These are phyloP conservation scores for Glaciozyma antarctica DNA, from an alignment of 768 basidiomycete species.

Conservation along the genomic window DNA sequence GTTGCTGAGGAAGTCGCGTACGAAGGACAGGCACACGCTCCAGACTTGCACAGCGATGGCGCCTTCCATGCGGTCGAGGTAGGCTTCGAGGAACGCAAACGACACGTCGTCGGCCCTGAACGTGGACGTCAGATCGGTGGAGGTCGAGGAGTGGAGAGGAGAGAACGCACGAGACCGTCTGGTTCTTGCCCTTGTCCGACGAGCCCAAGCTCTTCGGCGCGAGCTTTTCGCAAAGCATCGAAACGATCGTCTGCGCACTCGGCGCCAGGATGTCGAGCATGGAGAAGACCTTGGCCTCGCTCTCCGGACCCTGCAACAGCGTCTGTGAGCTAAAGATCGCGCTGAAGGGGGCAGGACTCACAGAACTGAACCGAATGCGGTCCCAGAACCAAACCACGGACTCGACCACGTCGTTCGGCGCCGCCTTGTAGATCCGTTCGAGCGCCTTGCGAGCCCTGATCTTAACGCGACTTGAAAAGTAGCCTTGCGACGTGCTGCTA, in stretches of 20 bases:
- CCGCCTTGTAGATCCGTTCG: conserved; percentile 73
- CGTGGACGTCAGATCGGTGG: neutral
- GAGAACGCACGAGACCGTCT: conserved; percentile 1
- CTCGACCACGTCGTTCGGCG: conserved; percentile 72
- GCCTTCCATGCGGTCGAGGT: conserved; percentile 71
- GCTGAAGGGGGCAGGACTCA: neutral
- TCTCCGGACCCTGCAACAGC: conserved; percentile 16
- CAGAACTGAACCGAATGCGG: neutral
- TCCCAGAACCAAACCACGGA: conserved; percentile 72
- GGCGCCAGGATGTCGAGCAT: conserved; percentile 72
- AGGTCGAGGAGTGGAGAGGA: neutral
- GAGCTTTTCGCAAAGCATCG: conserved; percentile 80
- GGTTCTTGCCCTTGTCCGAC: conserved; percentile 11
- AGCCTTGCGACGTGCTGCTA: conserved; percentile 20
- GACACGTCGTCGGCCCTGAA: conserved; percentile 68
- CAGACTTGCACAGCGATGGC: conserved; percentile 90
- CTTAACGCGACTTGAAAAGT: conserved; percentile 20
- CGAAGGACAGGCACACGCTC: conserved; percentile 63
- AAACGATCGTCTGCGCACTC: conserved; percentile 75
- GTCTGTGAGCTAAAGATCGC: too few relatives aligned
- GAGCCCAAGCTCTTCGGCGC: conserved; percentile 3
- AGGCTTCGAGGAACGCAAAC: conserved; percentile 80
- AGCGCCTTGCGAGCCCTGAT: conserved; percentile 65
- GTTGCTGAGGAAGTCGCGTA: conserved; percentile 62
- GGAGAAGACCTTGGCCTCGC: conserved; percentile 56